Evolutionary conservation across 805 yeast genomes (phyloP).

Genomic region (Maudiozyma serrabonitensis): DNA sequence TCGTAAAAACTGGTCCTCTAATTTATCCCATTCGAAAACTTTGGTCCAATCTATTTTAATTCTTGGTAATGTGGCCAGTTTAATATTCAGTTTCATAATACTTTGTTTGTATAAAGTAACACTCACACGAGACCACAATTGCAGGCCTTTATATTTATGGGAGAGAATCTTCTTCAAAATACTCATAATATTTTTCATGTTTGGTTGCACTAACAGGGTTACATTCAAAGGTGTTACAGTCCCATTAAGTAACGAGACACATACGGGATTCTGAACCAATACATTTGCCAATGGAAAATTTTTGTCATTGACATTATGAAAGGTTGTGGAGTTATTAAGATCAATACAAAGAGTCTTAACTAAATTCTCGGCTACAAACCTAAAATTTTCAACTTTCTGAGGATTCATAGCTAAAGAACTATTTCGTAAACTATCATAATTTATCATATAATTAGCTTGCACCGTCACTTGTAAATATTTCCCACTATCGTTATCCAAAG

Average conservation of each 20-base stretch:
- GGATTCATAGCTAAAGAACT: conserved; percentile 1
- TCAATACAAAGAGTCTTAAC: conserved; percentile 17
- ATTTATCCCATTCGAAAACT: conserved; percentile 12
- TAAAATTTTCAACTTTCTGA: conserved; percentile 1
- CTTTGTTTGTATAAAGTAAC: conserved; percentile 11
- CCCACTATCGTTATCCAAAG: conserved; percentile 15
- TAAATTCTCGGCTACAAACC: conserved; percentile 12
- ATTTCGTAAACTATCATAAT: conserved; percentile 13
- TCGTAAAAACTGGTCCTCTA: neutral
- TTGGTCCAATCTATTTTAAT: conserved; percentile 17
- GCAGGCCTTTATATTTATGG: conserved; percentile 16
- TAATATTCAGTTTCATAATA: conserved; percentile 7
- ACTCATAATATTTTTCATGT: conserved; percentile 17
- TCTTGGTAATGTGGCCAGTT: conserved; percentile 10
- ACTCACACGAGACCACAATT: conserved; percentile 21
- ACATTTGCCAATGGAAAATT: conserved; percentile 12
- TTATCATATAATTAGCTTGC: conserved; percentile 8
- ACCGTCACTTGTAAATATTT: conserved; percentile 14
- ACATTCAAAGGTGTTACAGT: conserved; percentile 14
- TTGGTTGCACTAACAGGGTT: conserved; percentile 19
- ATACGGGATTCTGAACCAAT: conserved; percentile 13
- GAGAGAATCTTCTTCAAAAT: conserved; percentile 23
- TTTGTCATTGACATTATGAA: conserved; percentile 9
- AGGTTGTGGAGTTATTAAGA: conserved; percentile 20
- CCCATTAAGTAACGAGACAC: conserved; percentile 18